These are phyloP conservation scores for Teratosphaeria gauchensis DNA, from an alignment of 2,329 filamentous ascomycete genomes.

Conservation along the genomic window DNA sequence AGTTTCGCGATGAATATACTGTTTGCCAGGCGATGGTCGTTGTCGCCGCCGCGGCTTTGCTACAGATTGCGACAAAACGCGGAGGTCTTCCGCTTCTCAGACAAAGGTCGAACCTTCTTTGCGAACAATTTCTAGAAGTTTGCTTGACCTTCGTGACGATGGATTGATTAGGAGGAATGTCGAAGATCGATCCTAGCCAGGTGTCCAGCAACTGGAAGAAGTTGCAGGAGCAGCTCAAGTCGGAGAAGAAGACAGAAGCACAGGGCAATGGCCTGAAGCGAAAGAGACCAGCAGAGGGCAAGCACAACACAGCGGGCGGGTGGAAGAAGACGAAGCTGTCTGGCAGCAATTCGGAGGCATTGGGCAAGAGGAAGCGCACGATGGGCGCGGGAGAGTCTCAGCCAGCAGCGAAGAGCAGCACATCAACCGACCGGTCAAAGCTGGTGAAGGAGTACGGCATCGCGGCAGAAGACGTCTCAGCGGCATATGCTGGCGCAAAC, in stretches of 20 bases:
- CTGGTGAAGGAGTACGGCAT: constrained; percentile 35
- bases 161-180: not conserved
- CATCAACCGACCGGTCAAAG: constrained; percentile 34
- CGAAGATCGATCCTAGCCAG: constrained; percentile 24
- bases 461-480: constrained; percentile 51
- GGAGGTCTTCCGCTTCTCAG: not conserved
- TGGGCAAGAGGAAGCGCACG: constrained; percentile 21
- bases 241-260: constrained; percentile 29
- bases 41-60: not conserved
- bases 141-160: not conserved
- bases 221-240: constrained; percentile 50
- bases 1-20: not conserved
- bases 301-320: not conserved
- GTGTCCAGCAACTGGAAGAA: constrained; percentile 64
- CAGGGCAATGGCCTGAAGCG: constrained; percentile 26
- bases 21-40: not conserved
- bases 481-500: constrained; percentile 51
- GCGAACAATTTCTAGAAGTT: not conserved
- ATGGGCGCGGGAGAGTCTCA: constrained; percentile 43
- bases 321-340: constrained; percentile 15
- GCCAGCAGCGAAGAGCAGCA: constrained; percentile 33
- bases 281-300: constrained; percentile 16
- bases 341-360: constrained; percentile 2
- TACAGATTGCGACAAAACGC: not conserved
- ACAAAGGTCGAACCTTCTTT: not conserved